A percentile compares a stretch with the other conserved stretches of the same genome.
Conservation (phyloP, 1,139 yeast species). For the Yamadazyma sp. region DNA sequence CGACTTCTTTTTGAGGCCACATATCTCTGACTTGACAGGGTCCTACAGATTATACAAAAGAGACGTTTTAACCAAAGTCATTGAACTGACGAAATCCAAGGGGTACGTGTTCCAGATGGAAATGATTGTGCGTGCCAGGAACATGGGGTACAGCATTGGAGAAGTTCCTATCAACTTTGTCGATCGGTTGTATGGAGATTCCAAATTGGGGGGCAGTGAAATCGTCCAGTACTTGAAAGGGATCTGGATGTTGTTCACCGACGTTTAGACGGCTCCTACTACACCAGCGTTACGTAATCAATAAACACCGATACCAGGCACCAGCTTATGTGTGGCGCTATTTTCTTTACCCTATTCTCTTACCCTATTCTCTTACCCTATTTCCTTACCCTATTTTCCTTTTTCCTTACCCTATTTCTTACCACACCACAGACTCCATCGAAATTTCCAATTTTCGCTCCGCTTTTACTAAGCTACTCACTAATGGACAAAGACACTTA, state of each 20-base stretch:
- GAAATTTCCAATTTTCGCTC: too few relatives aligned
- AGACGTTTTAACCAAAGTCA: slow-evolving; percentile 64
- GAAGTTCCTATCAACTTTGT: slow-evolving; percentile 82
- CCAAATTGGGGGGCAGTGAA: slow-evolving; percentile 81
- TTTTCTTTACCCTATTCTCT: background rate
- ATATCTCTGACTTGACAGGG: slow-evolving; percentile 77
- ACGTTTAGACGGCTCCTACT: too few relatives aligned
- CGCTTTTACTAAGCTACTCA: too few relatives aligned
- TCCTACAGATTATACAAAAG: slow-evolving; percentile 77
- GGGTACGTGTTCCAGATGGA: slow-evolving; percentile 91
- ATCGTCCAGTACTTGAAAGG: slow-evolving; percentile 76
- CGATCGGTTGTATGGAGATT: slow-evolving; percentile 78
- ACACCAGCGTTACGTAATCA: too few relatives aligned
- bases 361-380: background rate
- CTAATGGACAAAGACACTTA: slow-evolving; percentile 35
- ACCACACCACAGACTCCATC: too few relatives aligned
- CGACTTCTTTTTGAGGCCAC: slow-evolving; percentile 68
- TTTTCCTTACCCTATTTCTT: too few relatives aligned
- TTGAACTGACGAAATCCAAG: slow-evolving; percentile 69
- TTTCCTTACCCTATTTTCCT: background rate
- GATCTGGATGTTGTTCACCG: slow-evolving; percentile 68
- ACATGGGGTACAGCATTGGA: slow-evolving; percentile 68
- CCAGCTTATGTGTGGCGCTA: too few relatives aligned
- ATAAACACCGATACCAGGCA: too few relatives aligned
- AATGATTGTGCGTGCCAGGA: slow-evolving; percentile 82